These are phyloP conservation scores for Pythium insidiosum DNA, from an alignment of 352 stramenopile species.

Conservation along the genomic window DNA sequence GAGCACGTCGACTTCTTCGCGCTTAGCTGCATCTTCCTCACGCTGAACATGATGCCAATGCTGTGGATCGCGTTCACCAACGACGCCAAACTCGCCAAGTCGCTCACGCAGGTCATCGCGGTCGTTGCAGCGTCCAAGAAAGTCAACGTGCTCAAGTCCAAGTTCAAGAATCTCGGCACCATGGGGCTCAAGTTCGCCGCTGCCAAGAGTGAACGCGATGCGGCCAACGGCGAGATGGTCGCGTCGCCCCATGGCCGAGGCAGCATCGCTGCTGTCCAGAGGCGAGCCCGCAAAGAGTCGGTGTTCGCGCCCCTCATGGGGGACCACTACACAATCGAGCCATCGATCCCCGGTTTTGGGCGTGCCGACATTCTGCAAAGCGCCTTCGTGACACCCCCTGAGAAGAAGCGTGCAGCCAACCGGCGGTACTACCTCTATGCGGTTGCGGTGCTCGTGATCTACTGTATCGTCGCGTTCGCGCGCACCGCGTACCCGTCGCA, in stretches of 20 bases:
- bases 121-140: slow-evolving; percentile 73
- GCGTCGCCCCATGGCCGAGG: too few relatives aligned
- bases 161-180: slow-evolving; percentile 78
- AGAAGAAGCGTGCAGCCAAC: slow-evolving; percentile 41
- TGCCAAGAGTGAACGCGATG: slow-evolving; percentile 28
- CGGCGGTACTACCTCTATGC: slow-evolving; percentile 40
- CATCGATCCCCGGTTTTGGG: slow-evolving; percentile 61
- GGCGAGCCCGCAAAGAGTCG: slow-evolving; percentile 41
- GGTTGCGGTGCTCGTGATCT: slow-evolving; percentile 37
- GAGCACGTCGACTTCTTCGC: slow-evolving; percentile 72
- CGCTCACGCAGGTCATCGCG: slow-evolving; percentile 68
- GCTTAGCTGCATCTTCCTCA: slow-evolving; percentile 70
- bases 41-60: slow-evolving; percentile 86
- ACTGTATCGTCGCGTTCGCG: slow-evolving; percentile 43
- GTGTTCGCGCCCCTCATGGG: slow-evolving; percentile 71
- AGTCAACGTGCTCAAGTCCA: slow-evolving; percentile 63
- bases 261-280: too few relatives aligned
- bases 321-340: slow-evolving; percentile 72
- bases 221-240: neutral
- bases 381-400: slow-evolving; percentile 57
- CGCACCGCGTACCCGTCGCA: slow-evolving; percentile 55
- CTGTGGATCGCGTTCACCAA: slow-evolving; percentile 90
- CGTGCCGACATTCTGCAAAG: slow-evolving; percentile 73
- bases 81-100: slow-evolving; percentile 81
- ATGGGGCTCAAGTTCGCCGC: slow-evolving; percentile 64